Evolutionary conservation across 2,329 filamentous ascomycete species (phyloP).

Genomic region (Ascocoryne sarcoides): DNA sequence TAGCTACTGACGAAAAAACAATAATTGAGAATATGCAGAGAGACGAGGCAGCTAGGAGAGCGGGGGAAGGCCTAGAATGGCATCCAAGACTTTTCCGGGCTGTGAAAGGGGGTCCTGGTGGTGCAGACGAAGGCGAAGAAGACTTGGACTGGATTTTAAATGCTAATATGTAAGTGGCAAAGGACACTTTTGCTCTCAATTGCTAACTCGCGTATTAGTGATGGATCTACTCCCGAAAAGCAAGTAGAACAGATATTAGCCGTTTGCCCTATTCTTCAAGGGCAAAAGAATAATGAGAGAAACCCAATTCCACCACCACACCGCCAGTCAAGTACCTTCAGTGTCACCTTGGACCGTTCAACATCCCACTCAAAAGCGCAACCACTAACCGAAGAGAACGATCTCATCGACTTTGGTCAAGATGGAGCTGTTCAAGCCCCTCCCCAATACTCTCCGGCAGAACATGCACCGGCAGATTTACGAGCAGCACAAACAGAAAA

Average conservation of each 20-base stretch:
- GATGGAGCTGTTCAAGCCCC: conserved; percentile 8
- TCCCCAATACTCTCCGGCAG: conserved; percentile 3
- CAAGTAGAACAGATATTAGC: conserved; percentile 75
- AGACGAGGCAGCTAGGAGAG: conserved; percentile 73
- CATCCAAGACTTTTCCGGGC: conserved; percentile 74
- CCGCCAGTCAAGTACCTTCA: neutral
- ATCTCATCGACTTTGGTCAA: conserved; percentile 52
- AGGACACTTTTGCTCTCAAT: neutral
- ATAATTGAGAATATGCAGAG: conserved; percentile 89
- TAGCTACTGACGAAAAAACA: conserved; percentile 93
- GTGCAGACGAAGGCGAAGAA: conserved; percentile 71
- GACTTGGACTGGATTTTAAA: conserved; percentile 94
- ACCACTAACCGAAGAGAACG: conserved; percentile 19
- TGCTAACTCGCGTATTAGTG: conserved; percentile 33
- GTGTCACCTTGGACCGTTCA: conserved; percentile 8
- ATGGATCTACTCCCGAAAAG: conserved; percentile 56
- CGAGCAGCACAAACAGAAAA: conserved; percentile 20
- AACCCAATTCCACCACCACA: conserved; percentile 46
- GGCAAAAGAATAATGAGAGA: conserved; percentile 52
- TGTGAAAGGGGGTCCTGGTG: conserved; percentile 62
- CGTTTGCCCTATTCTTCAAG: conserved; percentile 76
- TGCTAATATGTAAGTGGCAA: conserved; percentile 60
- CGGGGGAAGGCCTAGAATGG: conserved; percentile 78
- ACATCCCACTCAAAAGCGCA: conserved; percentile 8
- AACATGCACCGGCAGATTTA: conserved; percentile 17